Base-by-base conservation (phyloP, 2,329 filamentous ascomycete genomes). In the Truncatella angustata region DNA sequence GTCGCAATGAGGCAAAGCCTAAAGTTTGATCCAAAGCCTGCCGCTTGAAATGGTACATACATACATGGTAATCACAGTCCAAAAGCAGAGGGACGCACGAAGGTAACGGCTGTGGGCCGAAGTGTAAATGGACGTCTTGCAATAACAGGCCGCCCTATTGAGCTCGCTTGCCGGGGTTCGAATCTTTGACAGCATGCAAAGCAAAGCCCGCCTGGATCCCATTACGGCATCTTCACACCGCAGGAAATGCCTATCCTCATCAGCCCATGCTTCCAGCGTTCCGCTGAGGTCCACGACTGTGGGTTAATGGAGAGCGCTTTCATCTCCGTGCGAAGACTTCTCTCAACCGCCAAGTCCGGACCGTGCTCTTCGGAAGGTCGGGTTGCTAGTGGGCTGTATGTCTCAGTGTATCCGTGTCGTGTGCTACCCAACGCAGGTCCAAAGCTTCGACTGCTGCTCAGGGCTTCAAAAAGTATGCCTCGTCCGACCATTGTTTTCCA, bases 71-170 rank as follows among this genome's bases (percentile, higher is more conserved):
- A n/a, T n/a, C n/a, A n/a, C n/a, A n/a, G n/a, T n/a, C n/a, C n/a
- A n/a, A n/a, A n/a, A n/a, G n/a, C n/a, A n/a, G n/a, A n/a, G n/a
- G n/a, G n/a, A n/a, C n/a, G n/a, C 28, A 7, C 28, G 7, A 39
- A 39, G 18, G 36, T 39, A 7, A 9, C 36, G 36, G 18, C 36
- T 11, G 36, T 39, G 36, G 36, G 36, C 18, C 36, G 36, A 11
- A 39, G 36, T 39, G 36, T 20, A 39, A 39, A 39, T 20, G n/a
- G 36, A 39, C 36, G n/a, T 39, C 36, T 39, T 39, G 36, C n/a
- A 39, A 39, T 39, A 39, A 39, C 16, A 16, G 9, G 9, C 14
- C 16, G 36, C n/a, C 14, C n/a, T 39, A 39, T 10, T 9, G 36
- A 39, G 36, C 7, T 20, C 18, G 18, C 36, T 39, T 39, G n/a